Base-by-base conservation (phyloP, 352 stramenopile species). In the Pythium myriotylum region DNA sequence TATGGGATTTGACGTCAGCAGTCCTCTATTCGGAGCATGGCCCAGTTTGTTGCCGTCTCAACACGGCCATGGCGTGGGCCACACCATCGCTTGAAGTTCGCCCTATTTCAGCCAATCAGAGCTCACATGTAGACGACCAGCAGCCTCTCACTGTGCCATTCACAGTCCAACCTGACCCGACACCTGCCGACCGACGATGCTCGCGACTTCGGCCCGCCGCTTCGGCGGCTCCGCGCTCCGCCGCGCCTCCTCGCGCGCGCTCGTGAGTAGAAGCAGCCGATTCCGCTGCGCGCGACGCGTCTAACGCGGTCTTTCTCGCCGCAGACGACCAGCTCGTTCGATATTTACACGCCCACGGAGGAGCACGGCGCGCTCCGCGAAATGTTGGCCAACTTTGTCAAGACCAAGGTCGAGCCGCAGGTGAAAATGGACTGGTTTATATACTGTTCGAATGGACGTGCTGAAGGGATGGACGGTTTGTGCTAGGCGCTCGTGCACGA, bases 341-440 rank as follows among this genome's bases (percentile, higher is more conserved):
- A 94, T 54, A 55, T 96, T 47, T 97, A 94, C 69, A 94, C 82
- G 26, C 89, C 88, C n/a, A 96, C 84, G 3, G 84, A 95, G 60
- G 89, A 97, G 67, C 89, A 97, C 55, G 73, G 76, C n/a, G 81
- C 79, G 9, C 72, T 98, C 50, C 91, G 93, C 9, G 81, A 98
- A 35, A 98, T 98, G 93, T 88, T 98, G 10, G 78, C 84, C 23
- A 74, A 81, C 56, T 99, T 99, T 58, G 91, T 98, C 35, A 94
- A 97, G 76, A 88, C 86, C 33, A 97, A 99, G 73, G 95, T 99
- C 17, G 97, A 99, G 59, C 97, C 97, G 14, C 97, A 99, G 81
- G 77, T 87, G 40, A 10, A 5, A 43, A 17, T 24, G n/a, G n/a
- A n/a, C n/a, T n/a, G n/a, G n/a, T n/a, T n/a, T n/a, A n/a, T n/a